These are phyloP conservation scores for Selaginella moellendorffii DNA, from an alignment of 75 land plant genomes.

Conservation along the genomic window DNA sequence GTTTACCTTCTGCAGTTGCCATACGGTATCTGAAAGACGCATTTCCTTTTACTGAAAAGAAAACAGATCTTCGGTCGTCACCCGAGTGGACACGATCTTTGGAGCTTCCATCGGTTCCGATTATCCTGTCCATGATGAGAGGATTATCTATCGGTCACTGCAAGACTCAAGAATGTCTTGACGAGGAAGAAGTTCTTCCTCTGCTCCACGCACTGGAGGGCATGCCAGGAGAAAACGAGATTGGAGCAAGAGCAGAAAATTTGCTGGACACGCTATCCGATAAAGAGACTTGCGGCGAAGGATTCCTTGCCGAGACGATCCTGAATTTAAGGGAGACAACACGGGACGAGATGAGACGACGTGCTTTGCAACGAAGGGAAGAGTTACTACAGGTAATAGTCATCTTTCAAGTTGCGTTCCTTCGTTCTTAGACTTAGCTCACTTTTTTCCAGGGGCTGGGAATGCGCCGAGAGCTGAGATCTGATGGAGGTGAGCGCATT, in stretches of 20 bases:
- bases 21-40: not conserved
- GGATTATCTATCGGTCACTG: not conserved
- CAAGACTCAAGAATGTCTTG: not conserved
- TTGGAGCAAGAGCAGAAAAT: not conserved
- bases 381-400: not conserved
- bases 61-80: not conserved
- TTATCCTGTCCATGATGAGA: not conserved
- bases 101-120: not conserved
- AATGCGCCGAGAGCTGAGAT: conserved; percentile 59
- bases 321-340: not conserved
- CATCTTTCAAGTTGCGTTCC: not conserved
- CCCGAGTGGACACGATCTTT: not conserved
- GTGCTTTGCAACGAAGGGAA: not conserved
- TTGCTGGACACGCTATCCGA: not conserved
- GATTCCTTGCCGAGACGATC: not conserved
- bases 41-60: not conserved
- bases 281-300: not conserved
- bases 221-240: not conserved
- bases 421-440: too few species aligned
- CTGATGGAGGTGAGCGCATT: conserved; percentile 90
- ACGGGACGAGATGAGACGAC: not conserved
- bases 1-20: not conserved
- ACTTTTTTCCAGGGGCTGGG: conserved; percentile 96
- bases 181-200: not conserved
- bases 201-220: not conserved